These are phyloP conservation scores for Vicia sativa DNA, from an alignment of 306 rosid genomes.

Conservation along the genomic window DNA sequence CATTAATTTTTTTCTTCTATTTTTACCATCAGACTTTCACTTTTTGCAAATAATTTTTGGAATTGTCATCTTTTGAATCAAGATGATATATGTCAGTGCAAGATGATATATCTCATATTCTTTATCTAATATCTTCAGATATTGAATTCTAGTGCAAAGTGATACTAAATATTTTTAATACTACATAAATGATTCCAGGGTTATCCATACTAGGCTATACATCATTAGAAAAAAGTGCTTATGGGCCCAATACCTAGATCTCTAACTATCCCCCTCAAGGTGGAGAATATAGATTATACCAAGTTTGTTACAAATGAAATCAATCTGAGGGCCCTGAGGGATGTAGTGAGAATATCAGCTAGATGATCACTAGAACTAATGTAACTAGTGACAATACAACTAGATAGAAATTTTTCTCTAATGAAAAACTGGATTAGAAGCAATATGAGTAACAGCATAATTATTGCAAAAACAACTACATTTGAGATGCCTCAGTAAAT, in stretches of 20 bases:
- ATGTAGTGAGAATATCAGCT: neutral
- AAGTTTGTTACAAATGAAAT: neutral
- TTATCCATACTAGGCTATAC: neutral
- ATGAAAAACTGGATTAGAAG: neutral
- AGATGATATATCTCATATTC: neutral
- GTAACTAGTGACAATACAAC: too few species aligned
- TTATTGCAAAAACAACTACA: neutral
- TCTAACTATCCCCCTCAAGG: neutral
- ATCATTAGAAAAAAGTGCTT: neutral
- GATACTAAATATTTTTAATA: too few species aligned
- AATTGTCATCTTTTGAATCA: neutral
- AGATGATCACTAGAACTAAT: neutral
- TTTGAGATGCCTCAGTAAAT: neutral
- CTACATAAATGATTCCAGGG: neutral
- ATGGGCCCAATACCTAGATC: neutral
- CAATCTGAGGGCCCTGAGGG: neutral
- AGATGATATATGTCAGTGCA: neutral
- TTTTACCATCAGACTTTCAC: neutral
- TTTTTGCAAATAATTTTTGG: neutral
- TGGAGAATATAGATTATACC: neutral
- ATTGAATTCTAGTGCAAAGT: too few species aligned
- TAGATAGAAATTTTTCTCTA: neutral
- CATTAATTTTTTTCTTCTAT: constrained; percentile 14
- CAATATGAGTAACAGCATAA: neutral
- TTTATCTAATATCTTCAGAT: too few species aligned